A percentile compares a stretch with the other conserved stretches of the same genome.
Evolutionary conservation across 768 basidiomycete genomes (phyloP).

Genomic region (Hericium alpestre): DNA sequence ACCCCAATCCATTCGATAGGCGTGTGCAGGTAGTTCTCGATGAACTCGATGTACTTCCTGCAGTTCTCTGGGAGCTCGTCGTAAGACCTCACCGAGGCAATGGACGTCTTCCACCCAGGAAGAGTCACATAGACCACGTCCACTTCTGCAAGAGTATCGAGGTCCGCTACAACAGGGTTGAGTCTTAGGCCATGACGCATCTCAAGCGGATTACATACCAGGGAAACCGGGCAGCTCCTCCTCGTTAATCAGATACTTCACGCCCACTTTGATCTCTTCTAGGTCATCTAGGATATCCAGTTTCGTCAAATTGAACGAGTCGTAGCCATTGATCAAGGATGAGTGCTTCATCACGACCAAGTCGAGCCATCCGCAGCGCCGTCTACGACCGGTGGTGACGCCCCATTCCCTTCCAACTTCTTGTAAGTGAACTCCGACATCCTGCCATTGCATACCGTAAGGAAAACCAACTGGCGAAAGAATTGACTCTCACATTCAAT

Average conservation of each 20-base stretch:
- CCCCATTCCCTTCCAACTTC: slow-evolving; percentile 91
- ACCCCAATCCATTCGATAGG: slow-evolving; percentile 90
- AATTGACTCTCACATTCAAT: slow-evolving; percentile 50
- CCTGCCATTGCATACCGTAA: slow-evolving; percentile 30
- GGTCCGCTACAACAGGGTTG: slow-evolving; percentile 48
- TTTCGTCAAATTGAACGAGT: slow-evolving; percentile 88
- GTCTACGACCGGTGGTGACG: slow-evolving; percentile 81
- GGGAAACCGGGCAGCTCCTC: slow-evolving; percentile 79
- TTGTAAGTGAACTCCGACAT: slow-evolving; percentile 78
- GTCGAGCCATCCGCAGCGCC: slow-evolving; percentile 97
- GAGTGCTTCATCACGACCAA: slow-evolving; percentile 92
- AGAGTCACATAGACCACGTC: slow-evolving; percentile 83
- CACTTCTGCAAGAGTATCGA: slow-evolving; percentile 68
- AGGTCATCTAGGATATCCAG: slow-evolving; percentile 85
- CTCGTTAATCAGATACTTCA: slow-evolving; percentile 70
- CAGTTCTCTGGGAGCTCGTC: slow-evolving; percentile 77
- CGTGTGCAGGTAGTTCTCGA: slow-evolving; percentile 64
- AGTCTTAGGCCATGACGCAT: too few relatives aligned
- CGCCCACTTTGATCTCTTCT: slow-evolving; percentile 77
- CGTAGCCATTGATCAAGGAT: slow-evolving; percentile 90
- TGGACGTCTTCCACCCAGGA: slow-evolving; percentile 83
- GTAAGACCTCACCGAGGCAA: slow-evolving; percentile 51
- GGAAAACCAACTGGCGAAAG: neutral
- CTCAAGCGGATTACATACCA: slow-evolving; percentile 30
- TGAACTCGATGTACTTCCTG: slow-evolving; percentile 76